Conservation (phyloP, 2,329 filamentous ascomycete species). For the Fusarium burgessii region DNA sequence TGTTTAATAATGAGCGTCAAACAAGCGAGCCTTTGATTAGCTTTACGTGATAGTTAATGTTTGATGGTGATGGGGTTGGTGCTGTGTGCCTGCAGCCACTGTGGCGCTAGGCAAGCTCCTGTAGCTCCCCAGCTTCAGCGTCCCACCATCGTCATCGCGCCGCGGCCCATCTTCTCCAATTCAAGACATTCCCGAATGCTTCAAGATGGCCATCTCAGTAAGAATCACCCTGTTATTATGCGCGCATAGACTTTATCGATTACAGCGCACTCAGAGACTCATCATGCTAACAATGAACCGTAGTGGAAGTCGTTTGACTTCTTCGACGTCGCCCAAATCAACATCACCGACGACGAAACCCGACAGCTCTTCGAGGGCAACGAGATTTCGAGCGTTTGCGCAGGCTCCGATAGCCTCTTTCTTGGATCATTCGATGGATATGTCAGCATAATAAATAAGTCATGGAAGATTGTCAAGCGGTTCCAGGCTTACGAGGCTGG, state of each 20-base stretch:
- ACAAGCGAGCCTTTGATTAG: neutral
- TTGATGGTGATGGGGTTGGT: neutral
- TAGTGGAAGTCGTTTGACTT: constrained; percentile 99
- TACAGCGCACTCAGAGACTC: neutral
- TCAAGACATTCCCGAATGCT: constrained; percentile 43
- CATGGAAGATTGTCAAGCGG: constrained; percentile 86
- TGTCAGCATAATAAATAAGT: constrained; percentile 87
- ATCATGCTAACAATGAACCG: constrained; percentile 13
- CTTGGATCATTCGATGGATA: constrained; percentile 86
- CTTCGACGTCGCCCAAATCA: constrained; percentile 92
- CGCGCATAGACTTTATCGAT: neutral
- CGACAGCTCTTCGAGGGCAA: constrained; percentile 83
- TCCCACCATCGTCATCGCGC: constrained; percentile 52
- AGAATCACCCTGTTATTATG: neutral
- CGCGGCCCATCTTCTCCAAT: constrained; percentile 35
- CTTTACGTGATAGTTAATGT: neutral
- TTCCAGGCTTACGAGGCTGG: constrained; percentile 88
- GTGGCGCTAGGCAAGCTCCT: constrained; percentile 43
- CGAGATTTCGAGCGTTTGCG: constrained; percentile 85
- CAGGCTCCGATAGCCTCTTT: constrained; percentile 90
- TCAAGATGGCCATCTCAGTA: constrained; percentile 54
- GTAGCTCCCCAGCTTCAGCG: constrained; percentile 41
- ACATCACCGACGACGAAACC: constrained; percentile 82
- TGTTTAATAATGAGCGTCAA: neutral
- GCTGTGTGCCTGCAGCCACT: constrained; percentile 38